phyloP scores from a whole-genome alignment of 2,329 filamentous ascomycete genomes.

The Fusarium sublunatum region DNA sequence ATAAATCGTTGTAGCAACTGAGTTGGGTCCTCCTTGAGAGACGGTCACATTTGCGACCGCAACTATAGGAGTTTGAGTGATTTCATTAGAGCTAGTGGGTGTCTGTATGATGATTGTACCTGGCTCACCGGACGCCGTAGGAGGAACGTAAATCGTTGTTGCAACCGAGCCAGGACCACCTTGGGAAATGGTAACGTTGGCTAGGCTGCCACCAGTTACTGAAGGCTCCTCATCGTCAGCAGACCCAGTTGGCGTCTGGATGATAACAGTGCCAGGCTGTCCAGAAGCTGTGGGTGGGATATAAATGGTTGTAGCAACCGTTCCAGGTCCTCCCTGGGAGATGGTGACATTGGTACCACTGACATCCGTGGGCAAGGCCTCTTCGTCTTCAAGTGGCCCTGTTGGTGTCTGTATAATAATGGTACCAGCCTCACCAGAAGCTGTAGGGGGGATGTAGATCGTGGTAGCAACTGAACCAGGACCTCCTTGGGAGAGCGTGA shows the following conservation, averaged over 20 bases:
- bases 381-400: not conserved
- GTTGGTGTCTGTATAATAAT: conserved; percentile 7
- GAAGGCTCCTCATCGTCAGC: not conserved
- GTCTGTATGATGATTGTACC: not conserved
- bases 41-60: no score
- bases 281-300: not conserved
- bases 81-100: no score
- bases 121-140: no score
- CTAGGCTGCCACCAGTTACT: not conserved
- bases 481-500: not conserved
- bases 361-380: not conserved
- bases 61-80: no score
- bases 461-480: not conserved
- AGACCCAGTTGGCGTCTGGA: not conserved
- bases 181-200: not conserved
- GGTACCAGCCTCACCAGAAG: conserved; percentile 1
- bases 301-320: not conserved
- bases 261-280: not conserved
- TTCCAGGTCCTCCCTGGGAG: not conserved
- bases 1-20: no score
- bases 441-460: not conserved
- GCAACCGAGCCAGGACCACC: not conserved
- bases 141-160: not conserved
- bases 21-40: no score
- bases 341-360: not conserved